phyloP scores from a whole-genome alignment of 805 yeast genomes.

The Clavispora santaluciae region DNA sequence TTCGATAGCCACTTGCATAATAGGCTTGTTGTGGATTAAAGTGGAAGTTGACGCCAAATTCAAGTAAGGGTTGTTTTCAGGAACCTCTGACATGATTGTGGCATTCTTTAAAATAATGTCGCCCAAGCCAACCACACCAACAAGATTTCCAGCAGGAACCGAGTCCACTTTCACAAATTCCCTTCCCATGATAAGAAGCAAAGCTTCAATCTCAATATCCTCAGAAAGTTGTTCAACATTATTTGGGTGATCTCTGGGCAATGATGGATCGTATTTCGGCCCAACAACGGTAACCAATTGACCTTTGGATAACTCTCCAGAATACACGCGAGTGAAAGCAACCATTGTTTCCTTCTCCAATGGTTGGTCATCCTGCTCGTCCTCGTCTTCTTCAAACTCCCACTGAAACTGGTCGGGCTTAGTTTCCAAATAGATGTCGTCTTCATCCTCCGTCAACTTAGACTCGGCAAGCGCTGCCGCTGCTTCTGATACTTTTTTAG shows the following conservation, averaged over 20 bases:
- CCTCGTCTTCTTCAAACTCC: slow-evolving; percentile 49
- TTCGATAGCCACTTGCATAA: slow-evolving; percentile 92
- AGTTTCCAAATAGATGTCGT: slow-evolving; percentile 21
- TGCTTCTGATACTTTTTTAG: slow-evolving; percentile 60
- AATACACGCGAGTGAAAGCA: slow-evolving; percentile 84
- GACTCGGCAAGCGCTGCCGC: slow-evolving; percentile 18
- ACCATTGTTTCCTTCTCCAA: slow-evolving; percentile 61
- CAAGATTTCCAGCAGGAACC: slow-evolving; percentile 94
- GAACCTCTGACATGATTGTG: slow-evolving; percentile 56
- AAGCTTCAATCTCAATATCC: slow-evolving; percentile 57
- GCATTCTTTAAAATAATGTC: slow-evolving; percentile 82
- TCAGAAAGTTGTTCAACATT: slow-evolving; percentile 51
- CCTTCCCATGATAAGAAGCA: slow-evolving; percentile 87
- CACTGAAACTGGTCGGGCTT: slow-evolving; percentile 37
- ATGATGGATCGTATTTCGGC: slow-evolving; percentile 76
- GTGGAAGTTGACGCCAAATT: slow-evolving; percentile 49
- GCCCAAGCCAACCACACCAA: slow-evolving; percentile 89
- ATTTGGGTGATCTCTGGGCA: slow-evolving; percentile 25
- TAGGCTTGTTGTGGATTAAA: slow-evolving; percentile 68
- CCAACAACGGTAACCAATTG: slow-evolving; percentile 73
- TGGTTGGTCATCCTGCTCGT: slow-evolving; percentile 42
- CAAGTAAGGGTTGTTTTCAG: slow-evolving; percentile 74
- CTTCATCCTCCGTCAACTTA: slow-evolving; percentile 20
- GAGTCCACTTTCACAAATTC: slow-evolving; percentile 71
- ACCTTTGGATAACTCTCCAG: slow-evolving; percentile 77